Base-by-base conservation (phyloP, 371 early-diverging fungal genomes). In the Chytridiales sp. region DNA sequence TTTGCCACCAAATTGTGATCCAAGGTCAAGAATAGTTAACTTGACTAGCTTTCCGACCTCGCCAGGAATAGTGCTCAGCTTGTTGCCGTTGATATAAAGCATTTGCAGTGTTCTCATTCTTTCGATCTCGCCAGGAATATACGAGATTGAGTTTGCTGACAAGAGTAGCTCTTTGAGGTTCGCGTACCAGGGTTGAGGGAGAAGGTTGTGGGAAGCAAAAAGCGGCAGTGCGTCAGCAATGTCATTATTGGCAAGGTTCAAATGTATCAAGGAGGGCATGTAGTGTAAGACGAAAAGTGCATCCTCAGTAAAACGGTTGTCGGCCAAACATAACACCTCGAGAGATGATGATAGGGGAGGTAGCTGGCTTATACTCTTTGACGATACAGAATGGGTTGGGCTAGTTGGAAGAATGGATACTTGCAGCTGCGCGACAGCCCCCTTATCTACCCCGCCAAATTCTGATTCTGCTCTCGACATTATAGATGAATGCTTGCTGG, bases 71-170 rank as follows among this genome's bases (percentile, higher is more conserved):
- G 92, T 91, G 55, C 87, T 88, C 32, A 96, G 74, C 64, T 88
- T 90, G 72, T 96, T 96, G 32, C 90, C 89, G 67, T 95, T 94
- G 49, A 96, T 77, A 62, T 90, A 88, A 36, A 96, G 64, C 8
- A 87, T 78, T 19, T 84, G 81, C 19, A 94, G 56, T 22, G 70
- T 78, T 27, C 83, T 76, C 51, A 91, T 80, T 26, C 80, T 81
- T 53, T 87, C 91, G 31, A 93, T 84, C 46, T 93, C 95, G 50
- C 87, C 89, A 2, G 94, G 95, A 17, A 95, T 70, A 0, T 86
- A 86, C 6, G 89, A 80, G 40, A 96, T 68, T 32, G 89, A 85
- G 62, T 95, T 95, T 2, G 95, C 94, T 8, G 90, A 86, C 31
- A 94, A 63, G 59, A 90, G 89, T 8, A 96, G 77, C 60, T 92